These are phyloP conservation scores for Pseudonitzschia multiseries DNA, from an alignment of 108 stramenopile species.

Conservation along the genomic window DNA sequence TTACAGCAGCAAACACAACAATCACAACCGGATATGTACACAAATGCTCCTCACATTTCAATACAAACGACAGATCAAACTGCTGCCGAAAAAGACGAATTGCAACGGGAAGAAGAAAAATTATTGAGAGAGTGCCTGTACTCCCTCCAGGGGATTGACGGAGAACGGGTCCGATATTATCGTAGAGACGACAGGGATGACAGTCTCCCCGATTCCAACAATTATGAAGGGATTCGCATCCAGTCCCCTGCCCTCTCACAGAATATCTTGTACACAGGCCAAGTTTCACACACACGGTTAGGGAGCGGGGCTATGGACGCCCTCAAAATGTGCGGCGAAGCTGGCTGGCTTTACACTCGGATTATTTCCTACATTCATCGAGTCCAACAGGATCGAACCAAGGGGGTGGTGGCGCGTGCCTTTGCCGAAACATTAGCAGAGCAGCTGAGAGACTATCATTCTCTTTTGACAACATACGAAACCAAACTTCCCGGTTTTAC, in stretches of 20 bases:
- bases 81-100: conserved; percentile 14
- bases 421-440: conserved; percentile 65
- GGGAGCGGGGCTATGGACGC: conserved; percentile 75
- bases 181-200: conserved; percentile 8
- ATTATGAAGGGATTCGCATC: conserved; percentile 36
- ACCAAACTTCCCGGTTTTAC: conserved; percentile 54
- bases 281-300: conserved; percentile 37
- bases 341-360: conserved; percentile 81
- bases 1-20: background rate
- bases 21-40: background rate
- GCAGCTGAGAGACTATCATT: conserved; percentile 74
- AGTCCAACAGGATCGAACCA: conserved; percentile 42
- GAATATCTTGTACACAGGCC: conserved; percentile 23
- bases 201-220: background rate
- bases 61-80: background rate
- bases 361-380: conserved; percentile 36
- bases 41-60: background rate
- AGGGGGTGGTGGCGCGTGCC: conserved; percentile 71
- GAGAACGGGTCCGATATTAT: conserved; percentile 45
- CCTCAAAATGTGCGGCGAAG: conserved; percentile 68
- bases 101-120: conserved; percentile 47
- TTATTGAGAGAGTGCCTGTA: conserved; percentile 55
- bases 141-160: conserved; percentile 56
- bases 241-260: conserved; percentile 25
- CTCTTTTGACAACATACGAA: conserved; percentile 70